A percentile compares a stretch with the other conserved stretches of the same genome.
Evolutionary conservation across 2,329 filamentous ascomycete species (phyloP).

Genomic region (Hirsutella thompsonii): DNA sequence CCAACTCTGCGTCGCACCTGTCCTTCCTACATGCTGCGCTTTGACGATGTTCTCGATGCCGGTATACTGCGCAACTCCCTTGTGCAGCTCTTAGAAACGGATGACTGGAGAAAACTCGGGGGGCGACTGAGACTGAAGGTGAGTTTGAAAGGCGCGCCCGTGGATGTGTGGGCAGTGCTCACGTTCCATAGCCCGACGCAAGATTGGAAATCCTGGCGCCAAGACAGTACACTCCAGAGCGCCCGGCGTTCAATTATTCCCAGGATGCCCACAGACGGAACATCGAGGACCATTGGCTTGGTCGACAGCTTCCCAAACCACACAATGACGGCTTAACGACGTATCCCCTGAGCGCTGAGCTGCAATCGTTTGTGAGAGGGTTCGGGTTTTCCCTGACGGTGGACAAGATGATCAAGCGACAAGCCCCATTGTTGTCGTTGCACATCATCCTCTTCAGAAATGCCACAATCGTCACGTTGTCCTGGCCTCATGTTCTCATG

Average conservation of each 20-base stretch:
- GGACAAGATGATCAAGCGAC: conserved; percentile 25
- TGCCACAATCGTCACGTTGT: conserved; percentile 32
- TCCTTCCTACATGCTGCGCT: conserved; percentile 23
- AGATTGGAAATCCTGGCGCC: conserved; percentile 20
- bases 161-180: too few species aligned
- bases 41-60: conserved; percentile 32
- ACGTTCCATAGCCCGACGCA: conserved; percentile 10
- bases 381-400: conserved; percentile 13
- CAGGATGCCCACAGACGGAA: conserved; percentile 20
- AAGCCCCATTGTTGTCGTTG: conserved; percentile 31
- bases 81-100: conserved; percentile 23
- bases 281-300: conserved; percentile 27
- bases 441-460: conserved; percentile 34
- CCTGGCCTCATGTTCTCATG: conserved; percentile 32
- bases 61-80: conserved; percentile 23
- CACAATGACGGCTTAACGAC: conserved; percentile 8
- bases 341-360: conserved; percentile 6
- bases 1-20: conserved; percentile 9
- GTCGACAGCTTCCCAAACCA: conserved; percentile 22
- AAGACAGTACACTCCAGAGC: conserved; percentile 12
- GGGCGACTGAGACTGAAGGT: conserved; percentile 21
- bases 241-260: conserved; percentile 27
- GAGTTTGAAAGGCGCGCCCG: conserved; percentile 1
- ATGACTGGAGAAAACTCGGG: conserved; percentile 32
- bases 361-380: conserved; percentile 7